Percentiles rank a stretch among this genome's conserved stretches.
phyloP scores from a whole-genome alignment of 345 rosid species.

The Lepidium africanum region DNA sequence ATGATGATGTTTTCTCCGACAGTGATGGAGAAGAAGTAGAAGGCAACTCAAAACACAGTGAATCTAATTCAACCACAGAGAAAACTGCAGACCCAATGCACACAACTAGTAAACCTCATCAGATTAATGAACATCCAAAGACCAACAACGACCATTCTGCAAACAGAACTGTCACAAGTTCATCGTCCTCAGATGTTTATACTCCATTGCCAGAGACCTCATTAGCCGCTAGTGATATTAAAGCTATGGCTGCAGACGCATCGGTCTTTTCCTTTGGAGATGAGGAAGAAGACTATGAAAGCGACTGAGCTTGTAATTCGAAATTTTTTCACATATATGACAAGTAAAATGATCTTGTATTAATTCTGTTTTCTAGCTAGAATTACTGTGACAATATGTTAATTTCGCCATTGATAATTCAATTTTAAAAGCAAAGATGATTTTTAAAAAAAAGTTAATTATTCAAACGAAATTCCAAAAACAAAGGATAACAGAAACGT shows the following conservation, averaged over 20 bases:
- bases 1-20: slow-evolving; percentile 80
- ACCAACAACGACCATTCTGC: slow-evolving; percentile 2
- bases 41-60: slow-evolving; percentile 28
- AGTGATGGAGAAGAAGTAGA: slow-evolving; percentile 56
- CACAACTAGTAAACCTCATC: neutral
- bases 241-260: slow-evolving; percentile 84
- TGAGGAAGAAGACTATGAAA: slow-evolving; percentile 78
- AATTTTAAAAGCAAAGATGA: too few species aligned
- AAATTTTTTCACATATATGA: neutral
- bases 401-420: too few species aligned
- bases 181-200: neutral
- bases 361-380: neutral
- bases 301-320: slow-evolving; percentile 31
- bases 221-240: slow-evolving; percentile 46
- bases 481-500: too few species aligned
- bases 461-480: too few species aligned
- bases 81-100: slow-evolving; percentile 9
- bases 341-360: neutral
- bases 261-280: slow-evolving; percentile 87
- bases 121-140: neutral
- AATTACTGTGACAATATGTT: too few species aligned
- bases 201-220: slow-evolving; percentile 8
- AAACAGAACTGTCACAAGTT: neutral
- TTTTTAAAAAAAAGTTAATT: too few species aligned
- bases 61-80: slow-evolving; percentile 17